phyloP scores from a whole-genome alignment of 495 filamentous ascomycete species.

The Annulohypoxylon stygium region DNA sequence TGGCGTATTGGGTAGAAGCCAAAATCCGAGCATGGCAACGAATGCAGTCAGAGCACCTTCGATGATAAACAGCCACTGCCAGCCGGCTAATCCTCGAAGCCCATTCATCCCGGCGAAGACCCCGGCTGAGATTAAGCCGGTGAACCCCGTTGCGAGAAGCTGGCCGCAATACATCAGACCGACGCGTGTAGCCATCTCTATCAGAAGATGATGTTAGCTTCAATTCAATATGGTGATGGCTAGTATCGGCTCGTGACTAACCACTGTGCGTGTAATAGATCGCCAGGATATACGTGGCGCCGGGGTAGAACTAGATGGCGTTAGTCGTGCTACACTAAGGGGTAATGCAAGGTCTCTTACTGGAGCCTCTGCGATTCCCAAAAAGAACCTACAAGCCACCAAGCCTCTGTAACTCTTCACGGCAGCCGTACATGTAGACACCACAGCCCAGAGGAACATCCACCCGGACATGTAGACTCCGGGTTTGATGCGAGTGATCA shows the following conservation, averaged over 20 bases:
- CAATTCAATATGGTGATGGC: neutral
- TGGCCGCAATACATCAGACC: constrained; percentile 44
- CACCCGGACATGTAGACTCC: constrained; percentile 50
- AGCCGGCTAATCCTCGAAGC: constrained; percentile 32
- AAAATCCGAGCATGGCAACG: constrained; percentile 46
- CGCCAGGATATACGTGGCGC: constrained; percentile 62
- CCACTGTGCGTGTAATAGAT: constrained; percentile 65
- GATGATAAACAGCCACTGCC: constrained; percentile 52
- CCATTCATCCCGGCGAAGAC: constrained; percentile 48
- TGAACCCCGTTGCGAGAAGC: constrained; percentile 42
- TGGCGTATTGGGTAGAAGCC: constrained; percentile 51
- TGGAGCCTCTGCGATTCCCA: constrained; percentile 47
- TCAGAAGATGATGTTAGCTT: neutral
- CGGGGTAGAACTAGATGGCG: constrained; percentile 63
- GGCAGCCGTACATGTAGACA: constrained; percentile 61
- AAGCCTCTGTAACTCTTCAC: constrained; percentile 53
- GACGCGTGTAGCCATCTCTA: constrained; percentile 47
- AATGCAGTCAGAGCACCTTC: constrained; percentile 48
- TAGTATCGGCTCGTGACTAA: constrained; percentile 12
- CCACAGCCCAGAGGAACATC: constrained; percentile 62
- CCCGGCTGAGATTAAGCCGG: constrained; percentile 44
- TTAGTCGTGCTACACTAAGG: no score
- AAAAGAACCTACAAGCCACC: constrained; percentile 43
- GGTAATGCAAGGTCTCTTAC: no score
- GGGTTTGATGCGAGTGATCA: constrained; percentile 57